Conservation (phyloP, 2,329 filamentous ascomycete genomes). For the Sphaerostilbella broomeana region DNA sequence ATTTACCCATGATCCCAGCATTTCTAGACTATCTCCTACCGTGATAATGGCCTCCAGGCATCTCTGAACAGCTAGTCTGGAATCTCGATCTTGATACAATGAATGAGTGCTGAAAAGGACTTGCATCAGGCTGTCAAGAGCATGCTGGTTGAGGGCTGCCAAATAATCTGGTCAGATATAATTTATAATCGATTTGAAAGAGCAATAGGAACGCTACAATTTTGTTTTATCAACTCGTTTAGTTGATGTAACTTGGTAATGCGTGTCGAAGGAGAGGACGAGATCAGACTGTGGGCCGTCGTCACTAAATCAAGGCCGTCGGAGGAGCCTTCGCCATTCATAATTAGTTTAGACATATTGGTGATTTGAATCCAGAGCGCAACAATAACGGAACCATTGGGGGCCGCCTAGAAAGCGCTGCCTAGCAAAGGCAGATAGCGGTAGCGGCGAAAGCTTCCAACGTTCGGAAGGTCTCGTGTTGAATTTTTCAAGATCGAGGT, state of each 20-base stretch:
- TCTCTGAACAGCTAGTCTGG: constrained; percentile 73
- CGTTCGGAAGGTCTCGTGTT: no score
- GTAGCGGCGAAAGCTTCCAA: no score
- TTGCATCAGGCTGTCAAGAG: constrained; percentile 53
- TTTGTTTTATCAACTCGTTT: constrained; percentile 49
- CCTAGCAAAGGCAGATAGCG: no score
- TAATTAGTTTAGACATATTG: constrained; percentile 31
- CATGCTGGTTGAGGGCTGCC: constrained; percentile 41
- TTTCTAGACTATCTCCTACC: constrained; percentile 44
- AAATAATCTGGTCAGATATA: constrained; percentile 15
- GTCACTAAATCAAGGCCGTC: constrained; percentile 43
- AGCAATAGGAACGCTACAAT: constrained; percentile 36
- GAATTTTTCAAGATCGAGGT: no score
- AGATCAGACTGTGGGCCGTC: constrained; percentile 46
- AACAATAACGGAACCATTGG: constrained; percentile 27
- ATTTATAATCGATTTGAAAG: constrained; percentile 9
- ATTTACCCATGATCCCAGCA: constrained; percentile 58
- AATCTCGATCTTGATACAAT: constrained; percentile 78
- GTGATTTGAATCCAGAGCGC: constrained; percentile 16
- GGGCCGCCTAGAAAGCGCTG: no score
- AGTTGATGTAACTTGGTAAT: constrained; percentile 49
- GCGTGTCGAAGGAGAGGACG: constrained; percentile 55
- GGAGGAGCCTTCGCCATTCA: constrained; percentile 37
- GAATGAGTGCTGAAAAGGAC: constrained; percentile 83
- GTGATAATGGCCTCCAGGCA: constrained; percentile 66